Base-by-base conservation (phyloP, 768 basidiomycete genomes). In the Gloeostereum incarnatum region DNA sequence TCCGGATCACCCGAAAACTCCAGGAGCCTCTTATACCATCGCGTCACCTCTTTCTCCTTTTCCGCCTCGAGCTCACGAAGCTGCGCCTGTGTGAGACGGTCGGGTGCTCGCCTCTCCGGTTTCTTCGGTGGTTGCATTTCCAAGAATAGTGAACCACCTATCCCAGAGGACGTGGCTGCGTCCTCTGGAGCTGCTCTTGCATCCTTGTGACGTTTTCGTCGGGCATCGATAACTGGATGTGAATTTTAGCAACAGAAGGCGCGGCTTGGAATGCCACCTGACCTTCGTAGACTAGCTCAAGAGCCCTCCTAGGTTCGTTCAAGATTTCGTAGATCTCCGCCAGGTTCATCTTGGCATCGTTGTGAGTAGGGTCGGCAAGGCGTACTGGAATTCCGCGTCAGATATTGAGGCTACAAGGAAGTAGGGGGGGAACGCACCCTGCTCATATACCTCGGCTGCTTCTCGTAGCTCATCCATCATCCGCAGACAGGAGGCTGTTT, bases 241-340 rank as follows among this genome's bases (percentile, higher is more conserved):
- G 9, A 36, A 23, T 35, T 7, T 23, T 13, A 42, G 31, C 16
- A 10, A 24, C 18, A 3, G 38, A 18, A 17, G 17, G 27, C 13
- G 23, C 19, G 14, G 20, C 8, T 21, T 21, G 16, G 16, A 20
- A 39, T 36, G 14, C 8, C 17, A 35, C 24, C 59, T 4, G 45
- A 88, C 92, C 89, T 73, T 91, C 73, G 36, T 81, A 81, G 10
- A 93, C 83, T 0, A 96, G 60, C 5, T 85, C 79, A 0, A 96
- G 66, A 0, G 94, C 94, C 51, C 82, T 82, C 11, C 78, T 66
- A 1, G 84, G 78, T 45, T 91, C 76, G 31, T 83, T 78, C 46
- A 82, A 60, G 8, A 87, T 78, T 56, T 99, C 94, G 46, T 90
- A 88, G 10, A 92, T 75, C 45, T 87, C 87, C 0, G 93, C 94